phyloP scores from a whole-genome alignment of 164 flowering plant species.

The Piper longum region DNA sequence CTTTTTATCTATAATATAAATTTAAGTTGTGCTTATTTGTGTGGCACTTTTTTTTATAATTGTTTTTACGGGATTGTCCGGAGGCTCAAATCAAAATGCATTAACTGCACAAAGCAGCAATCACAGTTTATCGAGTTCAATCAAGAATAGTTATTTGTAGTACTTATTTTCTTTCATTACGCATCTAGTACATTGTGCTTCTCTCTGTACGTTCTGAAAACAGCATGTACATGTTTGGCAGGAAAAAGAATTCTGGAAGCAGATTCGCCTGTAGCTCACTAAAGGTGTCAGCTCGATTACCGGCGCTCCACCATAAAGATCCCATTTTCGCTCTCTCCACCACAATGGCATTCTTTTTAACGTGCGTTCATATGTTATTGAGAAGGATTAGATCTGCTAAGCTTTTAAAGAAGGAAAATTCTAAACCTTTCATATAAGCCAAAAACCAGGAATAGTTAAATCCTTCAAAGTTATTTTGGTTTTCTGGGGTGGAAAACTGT shows the following conservation, averaged over 20 bases:
- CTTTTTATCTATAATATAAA: neutral
- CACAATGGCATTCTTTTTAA: conserved; percentile 13
- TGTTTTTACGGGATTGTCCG: too few relatives aligned
- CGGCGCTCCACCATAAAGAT: conserved; percentile 12
- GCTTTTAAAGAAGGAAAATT: conserved; percentile 5
- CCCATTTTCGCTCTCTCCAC: conserved; percentile 8
- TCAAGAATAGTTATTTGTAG: conserved; percentile 17
- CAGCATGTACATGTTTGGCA: conserved; percentile 2
- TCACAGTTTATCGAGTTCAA: conserved; percentile 9
- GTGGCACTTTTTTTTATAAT: too few relatives aligned
- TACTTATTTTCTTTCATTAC: neutral
- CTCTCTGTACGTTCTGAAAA: neutral
- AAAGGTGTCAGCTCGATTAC: conserved; percentile 11
- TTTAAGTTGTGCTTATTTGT: too few relatives aligned
- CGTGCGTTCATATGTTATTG: conserved; percentile 14
- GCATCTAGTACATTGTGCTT: neutral
- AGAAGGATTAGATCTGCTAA: conserved; percentile 8
- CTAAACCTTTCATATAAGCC: neutral
- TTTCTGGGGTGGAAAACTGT: neutral
- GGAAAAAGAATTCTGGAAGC: conserved; percentile 19
- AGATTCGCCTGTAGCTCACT: conserved; percentile 34
- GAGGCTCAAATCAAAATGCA: conserved; percentile 3
- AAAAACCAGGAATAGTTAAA: neutral
- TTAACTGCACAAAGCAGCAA: conserved; percentile 1
- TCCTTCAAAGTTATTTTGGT: neutral